Conservation (phyloP, 2,329 filamentous ascomycete species). For the Penicillium sp. region DNA sequence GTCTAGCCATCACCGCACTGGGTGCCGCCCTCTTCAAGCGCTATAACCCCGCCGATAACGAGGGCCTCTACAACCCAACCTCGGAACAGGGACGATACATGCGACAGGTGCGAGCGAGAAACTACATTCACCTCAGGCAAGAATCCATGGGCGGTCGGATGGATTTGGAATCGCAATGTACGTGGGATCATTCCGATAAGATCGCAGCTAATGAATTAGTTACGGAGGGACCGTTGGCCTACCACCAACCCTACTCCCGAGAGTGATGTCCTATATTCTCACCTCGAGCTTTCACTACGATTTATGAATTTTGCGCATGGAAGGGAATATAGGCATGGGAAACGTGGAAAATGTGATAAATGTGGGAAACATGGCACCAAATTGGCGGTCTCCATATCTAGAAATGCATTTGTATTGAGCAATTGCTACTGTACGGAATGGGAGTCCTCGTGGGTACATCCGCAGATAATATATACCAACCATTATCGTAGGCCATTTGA, state of each 20-base stretch:
- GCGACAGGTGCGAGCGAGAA: constrained; percentile 28
- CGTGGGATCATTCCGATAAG: neutral
- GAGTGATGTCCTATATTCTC: neutral
- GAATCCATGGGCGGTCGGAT: constrained; percentile 15
- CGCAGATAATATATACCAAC: no score
- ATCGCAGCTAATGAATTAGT: constrained; percentile 12
- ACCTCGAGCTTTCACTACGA: neutral
- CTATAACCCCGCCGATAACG: constrained; percentile 20
- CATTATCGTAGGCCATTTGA: no score
- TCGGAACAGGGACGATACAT: constrained; percentile 31
- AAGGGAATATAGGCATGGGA: neutral
- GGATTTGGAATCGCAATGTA: constrained; percentile 25
- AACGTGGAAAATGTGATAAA: no score
- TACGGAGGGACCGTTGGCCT: constrained; percentile 8
- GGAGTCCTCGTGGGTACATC: neutral
- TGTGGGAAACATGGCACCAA: neutral
- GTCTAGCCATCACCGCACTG: constrained; percentile 26
- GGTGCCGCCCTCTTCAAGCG: constrained; percentile 29
- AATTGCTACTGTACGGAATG: neutral
- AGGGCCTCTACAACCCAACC: constrained; percentile 16
- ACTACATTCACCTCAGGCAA: constrained; percentile 20
- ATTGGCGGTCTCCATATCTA: neutral
- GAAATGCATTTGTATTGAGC: neutral
- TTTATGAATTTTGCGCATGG: neutral
- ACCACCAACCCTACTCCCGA: constrained; percentile 5